Percentiles rank a stretch among this genome's conserved stretches.
phyloP scores from a whole-genome alignment of 495 filamentous ascomycete genomes.

The Penicillium waksmanii region DNA sequence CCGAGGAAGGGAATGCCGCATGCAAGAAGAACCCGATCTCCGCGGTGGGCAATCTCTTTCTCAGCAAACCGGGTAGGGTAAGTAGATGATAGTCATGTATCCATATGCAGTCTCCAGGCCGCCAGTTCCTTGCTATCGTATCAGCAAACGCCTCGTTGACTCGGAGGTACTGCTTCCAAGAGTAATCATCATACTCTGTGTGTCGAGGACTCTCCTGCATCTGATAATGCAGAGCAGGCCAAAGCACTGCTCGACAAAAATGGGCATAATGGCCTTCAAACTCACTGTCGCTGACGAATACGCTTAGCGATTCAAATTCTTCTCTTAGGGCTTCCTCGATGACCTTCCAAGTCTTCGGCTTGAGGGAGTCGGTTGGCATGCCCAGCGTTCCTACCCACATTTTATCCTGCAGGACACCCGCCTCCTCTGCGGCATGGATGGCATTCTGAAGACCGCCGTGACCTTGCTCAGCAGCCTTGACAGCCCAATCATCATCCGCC shows the following conservation, averaged over 20 bases:
- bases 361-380: conserved; percentile 82
- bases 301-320: conserved; percentile 74
- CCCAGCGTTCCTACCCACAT: conserved; percentile 86
- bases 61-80: conserved; percentile 77
- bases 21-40: conserved; percentile 94
- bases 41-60: conserved; percentile 75
- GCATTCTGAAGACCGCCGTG: conserved; percentile 88
- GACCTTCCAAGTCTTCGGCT: conserved; percentile 67
- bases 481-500: conserved; percentile 68
- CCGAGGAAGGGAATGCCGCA: conserved; percentile 88
- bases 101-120: conserved; percentile 85
- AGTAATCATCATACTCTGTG: conserved; percentile 91
- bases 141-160: conserved; percentile 88
- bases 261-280: conserved; percentile 87
- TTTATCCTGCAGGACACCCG: conserved; percentile 62
- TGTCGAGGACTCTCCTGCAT: conserved; percentile 93
- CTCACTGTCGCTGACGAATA: conserved; percentile 80
- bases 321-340: conserved; percentile 77
- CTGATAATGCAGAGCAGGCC: conserved; percentile 91
- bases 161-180: conserved; percentile 88
- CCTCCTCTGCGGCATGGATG: conserved; percentile 67
- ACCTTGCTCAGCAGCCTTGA: conserved; percentile 80
- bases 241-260: conserved; percentile 84
- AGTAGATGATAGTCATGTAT: conserved; percentile 90
- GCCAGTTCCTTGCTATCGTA: conserved; percentile 80